phyloP scores from a whole-genome alignment of 805 yeast genomes.

The Wickerhamiella sorbophila region DNA sequence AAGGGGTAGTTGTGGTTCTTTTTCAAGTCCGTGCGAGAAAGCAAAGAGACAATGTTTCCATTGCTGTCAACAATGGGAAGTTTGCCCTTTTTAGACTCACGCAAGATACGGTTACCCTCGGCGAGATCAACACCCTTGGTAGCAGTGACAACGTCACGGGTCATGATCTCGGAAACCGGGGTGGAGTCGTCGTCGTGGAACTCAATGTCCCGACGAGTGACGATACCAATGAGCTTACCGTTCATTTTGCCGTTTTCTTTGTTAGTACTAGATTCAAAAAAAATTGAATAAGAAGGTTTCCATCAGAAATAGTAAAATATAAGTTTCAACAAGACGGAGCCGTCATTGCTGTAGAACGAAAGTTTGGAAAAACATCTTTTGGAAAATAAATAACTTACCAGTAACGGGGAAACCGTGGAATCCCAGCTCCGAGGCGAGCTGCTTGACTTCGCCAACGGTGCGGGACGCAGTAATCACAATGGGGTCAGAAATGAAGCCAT shows the following conservation, averaged over 20 bases:
- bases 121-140: conserved; percentile 63
- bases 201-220: conserved; percentile 94
- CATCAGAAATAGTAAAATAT: conserved; percentile 3
- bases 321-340: conserved; percentile 88
- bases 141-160: conserved; percentile 75
- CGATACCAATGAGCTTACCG: conserved; percentile 85
- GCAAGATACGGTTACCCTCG: conserved; percentile 82
- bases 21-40: conserved; percentile 93
- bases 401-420: conserved; percentile 98
- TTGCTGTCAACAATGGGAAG: conserved; percentile 76
- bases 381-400: conserved; percentile 55
- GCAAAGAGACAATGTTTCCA: conserved; percentile 69
- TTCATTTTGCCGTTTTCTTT: conserved; percentile 73
- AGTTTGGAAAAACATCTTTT: conserved; percentile 48
- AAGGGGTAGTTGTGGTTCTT: conserved; percentile 87
- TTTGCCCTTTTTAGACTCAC: conserved; percentile 93
- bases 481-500: conserved; percentile 93
- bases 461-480: conserved; percentile 63
- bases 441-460: conserved; percentile 71
- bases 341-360: conserved; percentile 99
- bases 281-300: background rate
- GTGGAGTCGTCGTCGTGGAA: conserved; percentile 64
- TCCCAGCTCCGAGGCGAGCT: conserved; percentile 58
- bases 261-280: conserved; percentile 16
- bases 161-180: conserved; percentile 69